phyloP scores from a whole-genome alignment of 225 moss, liverwort and hornwort genomes.

The Ulota crispa region DNA sequence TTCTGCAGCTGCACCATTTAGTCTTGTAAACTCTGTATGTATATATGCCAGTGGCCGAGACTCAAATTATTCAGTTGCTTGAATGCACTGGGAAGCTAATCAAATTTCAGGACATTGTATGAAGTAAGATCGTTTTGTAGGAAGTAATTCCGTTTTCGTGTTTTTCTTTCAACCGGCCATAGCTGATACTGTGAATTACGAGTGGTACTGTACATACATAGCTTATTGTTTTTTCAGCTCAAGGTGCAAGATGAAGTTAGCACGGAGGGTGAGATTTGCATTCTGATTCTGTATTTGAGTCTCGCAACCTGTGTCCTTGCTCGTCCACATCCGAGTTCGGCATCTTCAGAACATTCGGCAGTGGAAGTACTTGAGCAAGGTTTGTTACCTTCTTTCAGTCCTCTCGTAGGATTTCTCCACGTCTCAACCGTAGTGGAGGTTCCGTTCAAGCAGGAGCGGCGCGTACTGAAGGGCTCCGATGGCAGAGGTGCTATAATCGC shows the following conservation, averaged over 20 bases:
- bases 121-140: neutral
- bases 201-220: neutral
- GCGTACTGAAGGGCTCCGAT: neutral
- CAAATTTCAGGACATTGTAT: neutral
- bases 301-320: neutral
- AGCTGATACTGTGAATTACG: neutral
- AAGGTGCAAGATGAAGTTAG: neutral
- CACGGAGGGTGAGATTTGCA: neutral
- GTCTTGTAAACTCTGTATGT: neutral
- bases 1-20: neutral
- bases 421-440: neutral
- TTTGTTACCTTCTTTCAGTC: neutral
- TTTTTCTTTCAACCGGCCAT: neutral
- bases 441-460: conserved; percentile 14
- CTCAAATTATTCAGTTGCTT: neutral
- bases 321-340: conserved; percentile 3
- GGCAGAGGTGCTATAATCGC: neutral
- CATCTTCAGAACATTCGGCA: neutral
- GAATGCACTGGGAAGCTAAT: neutral
- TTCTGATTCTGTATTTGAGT: neutral
- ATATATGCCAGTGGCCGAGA: neutral
- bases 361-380: neutral
- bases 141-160: neutral
- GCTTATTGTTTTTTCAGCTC: neutral
- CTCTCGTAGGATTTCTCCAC: neutral